phyloP scores from a whole-genome alignment of 2,329 filamentous ascomycete genomes.

The Colletotrichum higginsianum region DNA sequence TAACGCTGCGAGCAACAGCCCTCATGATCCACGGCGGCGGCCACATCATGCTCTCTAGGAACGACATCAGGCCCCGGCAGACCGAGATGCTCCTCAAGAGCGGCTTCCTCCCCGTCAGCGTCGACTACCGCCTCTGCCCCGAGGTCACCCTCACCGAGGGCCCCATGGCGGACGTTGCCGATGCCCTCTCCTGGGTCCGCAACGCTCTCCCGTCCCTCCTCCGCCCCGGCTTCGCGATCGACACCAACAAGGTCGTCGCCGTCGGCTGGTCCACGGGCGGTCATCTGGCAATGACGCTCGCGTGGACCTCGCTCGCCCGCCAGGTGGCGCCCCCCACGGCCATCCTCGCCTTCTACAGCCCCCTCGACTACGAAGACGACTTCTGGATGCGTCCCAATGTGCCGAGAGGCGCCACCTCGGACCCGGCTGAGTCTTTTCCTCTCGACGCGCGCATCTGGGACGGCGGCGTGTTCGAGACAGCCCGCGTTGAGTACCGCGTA shows the following conservation, averaged over 20 bases:
- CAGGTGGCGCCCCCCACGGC: constrained; percentile 53
- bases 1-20: background rate
- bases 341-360: constrained; percentile 27
- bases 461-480: constrained; percentile 41
- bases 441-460: background rate
- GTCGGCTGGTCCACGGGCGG: constrained; percentile 67
- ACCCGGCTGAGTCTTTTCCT: too few species aligned
- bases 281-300: constrained; percentile 59
- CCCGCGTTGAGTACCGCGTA: constrained; percentile 43
- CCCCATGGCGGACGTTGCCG: constrained; percentile 60
- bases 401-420: background rate
- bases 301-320: constrained; percentile 51
- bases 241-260: constrained; percentile 49
- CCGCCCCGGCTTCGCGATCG: too few species aligned
- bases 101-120: constrained; percentile 62
- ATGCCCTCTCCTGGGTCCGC: constrained; percentile 60
- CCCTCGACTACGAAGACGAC: constrained; percentile 26
- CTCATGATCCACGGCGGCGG: constrained; percentile 58
- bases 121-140: constrained; percentile 67
- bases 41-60: constrained; percentile 56
- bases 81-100: constrained; percentile 52
- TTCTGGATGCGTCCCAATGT: constrained; percentile 7
- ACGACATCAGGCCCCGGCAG: constrained; percentile 55
- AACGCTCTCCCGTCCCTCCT: background rate
- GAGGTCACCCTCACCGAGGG: constrained; percentile 62